Percentiles rank a stretch among this genome's conserved stretches.
phyloP scores from a whole-genome alignment of 169 alveolate species.

The Plasmodium chabaudi region DNA sequence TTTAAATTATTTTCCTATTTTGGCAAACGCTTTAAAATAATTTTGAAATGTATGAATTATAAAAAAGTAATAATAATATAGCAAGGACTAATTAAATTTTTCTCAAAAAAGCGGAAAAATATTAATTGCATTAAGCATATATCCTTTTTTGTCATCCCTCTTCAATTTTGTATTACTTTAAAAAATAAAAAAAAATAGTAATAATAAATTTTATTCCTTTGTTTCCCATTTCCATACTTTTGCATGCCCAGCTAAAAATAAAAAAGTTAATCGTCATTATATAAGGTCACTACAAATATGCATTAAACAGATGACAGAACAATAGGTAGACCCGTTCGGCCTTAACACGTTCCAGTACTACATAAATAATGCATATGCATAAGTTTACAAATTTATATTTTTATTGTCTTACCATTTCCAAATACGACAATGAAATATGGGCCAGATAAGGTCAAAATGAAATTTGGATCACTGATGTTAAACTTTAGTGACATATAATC shows the following conservation, averaged over 20 bases:
- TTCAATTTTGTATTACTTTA: constrained; percentile 12
- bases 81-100: too few relatives aligned
- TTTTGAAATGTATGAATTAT: too few relatives aligned
- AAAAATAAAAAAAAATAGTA: neutral
- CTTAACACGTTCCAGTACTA: too few relatives aligned
- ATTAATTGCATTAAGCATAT: too few relatives aligned
- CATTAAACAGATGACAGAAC: neutral
- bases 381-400: too few relatives aligned
- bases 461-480: constrained; percentile 66
- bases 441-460: constrained; percentile 61
- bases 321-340: neutral
- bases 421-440: constrained; percentile 73
- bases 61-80: too few relatives aligned
- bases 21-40: too few relatives aligned
- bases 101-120: too few relatives aligned
- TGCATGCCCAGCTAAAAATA: constrained; percentile 58
- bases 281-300: neutral
- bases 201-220: constrained; percentile 14
- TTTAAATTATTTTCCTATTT: too few relatives aligned
- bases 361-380: neutral
- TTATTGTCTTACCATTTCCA: constrained; percentile 31
- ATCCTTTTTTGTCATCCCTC: too few relatives aligned
- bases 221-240: constrained; percentile 74
- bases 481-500: constrained; percentile 38
- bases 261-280: neutral